Evolutionary conservation across 225 moss, liverwort and hornwort genomes (phyloP).

Genomic region (Bryoerythrophyllum caledonicum): DNA sequence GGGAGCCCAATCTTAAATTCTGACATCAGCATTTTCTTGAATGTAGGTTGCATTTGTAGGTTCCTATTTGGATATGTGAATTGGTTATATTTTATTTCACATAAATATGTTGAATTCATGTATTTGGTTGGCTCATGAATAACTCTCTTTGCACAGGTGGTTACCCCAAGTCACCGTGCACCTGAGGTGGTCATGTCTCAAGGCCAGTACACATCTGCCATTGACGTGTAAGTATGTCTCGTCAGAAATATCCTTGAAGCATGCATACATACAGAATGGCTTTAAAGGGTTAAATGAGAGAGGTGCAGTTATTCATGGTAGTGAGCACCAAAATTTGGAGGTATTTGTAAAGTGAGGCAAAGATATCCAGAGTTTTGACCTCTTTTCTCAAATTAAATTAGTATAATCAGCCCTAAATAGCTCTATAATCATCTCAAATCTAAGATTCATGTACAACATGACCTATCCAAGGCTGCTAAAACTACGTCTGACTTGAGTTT

Average conservation of each 20-base stretch:
- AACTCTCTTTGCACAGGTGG: constrained; percentile 54
- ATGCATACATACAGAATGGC: constrained; percentile 7
- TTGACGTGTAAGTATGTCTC: constrained; percentile 77
- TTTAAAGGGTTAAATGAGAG: too few relatives aligned
- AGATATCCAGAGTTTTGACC: too few relatives aligned
- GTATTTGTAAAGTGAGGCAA: too few relatives aligned
- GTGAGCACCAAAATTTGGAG: too few relatives aligned
- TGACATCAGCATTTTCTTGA: constrained; percentile 3
- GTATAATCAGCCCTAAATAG: too few relatives aligned
- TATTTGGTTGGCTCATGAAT: not conserved
- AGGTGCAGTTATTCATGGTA: too few relatives aligned
- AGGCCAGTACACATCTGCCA: constrained; percentile 91
- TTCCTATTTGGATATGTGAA: not conserved
- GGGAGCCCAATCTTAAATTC: not conserved
- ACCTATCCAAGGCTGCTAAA: too few relatives aligned
- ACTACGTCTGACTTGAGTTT: too few relatives aligned
- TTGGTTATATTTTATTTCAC: not conserved
- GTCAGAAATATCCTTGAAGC: not conserved
- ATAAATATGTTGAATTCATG: constrained; percentile 9
- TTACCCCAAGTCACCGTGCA: constrained; percentile 96
- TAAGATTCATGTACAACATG: too few relatives aligned
- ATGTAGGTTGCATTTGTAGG: not conserved
- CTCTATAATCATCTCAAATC: too few relatives aligned
- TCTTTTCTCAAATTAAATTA: too few relatives aligned
- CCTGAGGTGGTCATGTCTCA: constrained; percentile 98